A percentile compares a stretch with the other conserved stretches of the same genome.
phyloP scores from a whole-genome alignment of 495 filamentous ascomycete genomes.

The Xeromyces bisporus region DNA sequence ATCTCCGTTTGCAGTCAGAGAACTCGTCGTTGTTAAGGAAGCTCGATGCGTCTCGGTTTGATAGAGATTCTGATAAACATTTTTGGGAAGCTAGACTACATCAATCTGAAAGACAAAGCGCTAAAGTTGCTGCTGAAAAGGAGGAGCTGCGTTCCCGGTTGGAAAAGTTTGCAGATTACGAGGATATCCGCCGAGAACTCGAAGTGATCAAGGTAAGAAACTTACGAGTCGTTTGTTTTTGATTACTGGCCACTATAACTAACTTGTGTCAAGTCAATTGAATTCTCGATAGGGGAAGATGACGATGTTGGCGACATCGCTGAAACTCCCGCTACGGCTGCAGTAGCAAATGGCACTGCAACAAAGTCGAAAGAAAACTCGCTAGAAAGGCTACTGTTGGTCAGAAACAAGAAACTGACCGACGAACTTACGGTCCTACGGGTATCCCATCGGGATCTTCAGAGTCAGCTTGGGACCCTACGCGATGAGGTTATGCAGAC shows the following conservation, averaged over 20 bases:
- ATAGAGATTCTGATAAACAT: conserved; percentile 62
- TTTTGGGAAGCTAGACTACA: conserved; percentile 52
- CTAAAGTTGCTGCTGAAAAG: conserved; percentile 49
- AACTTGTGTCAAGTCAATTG: conserved; percentile 48
- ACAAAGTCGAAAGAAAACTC: conserved; percentile 54
- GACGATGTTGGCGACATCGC: conserved; percentile 35
- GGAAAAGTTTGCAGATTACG: conserved; percentile 83
- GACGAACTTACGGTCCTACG: conserved; percentile 85
- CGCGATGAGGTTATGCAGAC: conserved; percentile 72
- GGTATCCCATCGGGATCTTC: conserved; percentile 86
- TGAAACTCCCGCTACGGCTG: conserved; percentile 10
- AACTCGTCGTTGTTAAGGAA: conserved; percentile 80
- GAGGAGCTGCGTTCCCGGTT: conserved; percentile 63
- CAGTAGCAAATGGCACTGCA: conserved; percentile 31
- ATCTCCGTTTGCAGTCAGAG: conserved; percentile 73
- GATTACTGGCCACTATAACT: conserved; percentile 4
- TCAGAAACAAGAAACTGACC: conserved; percentile 87
- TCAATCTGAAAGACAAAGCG: conserved; percentile 24
- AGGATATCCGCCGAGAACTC: conserved; percentile 86
- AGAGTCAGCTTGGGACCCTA: conserved; percentile 58
- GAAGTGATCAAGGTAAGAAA: conserved; percentile 67
- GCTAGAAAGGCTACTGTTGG: conserved; percentile 76
- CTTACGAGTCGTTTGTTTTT: not conserved
- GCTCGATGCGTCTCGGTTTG: conserved; percentile 63
- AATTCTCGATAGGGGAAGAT: conserved; percentile 83